Conservation (phyloP, 805 yeast genomes). For the Maudiozyma turicensis region DNA sequence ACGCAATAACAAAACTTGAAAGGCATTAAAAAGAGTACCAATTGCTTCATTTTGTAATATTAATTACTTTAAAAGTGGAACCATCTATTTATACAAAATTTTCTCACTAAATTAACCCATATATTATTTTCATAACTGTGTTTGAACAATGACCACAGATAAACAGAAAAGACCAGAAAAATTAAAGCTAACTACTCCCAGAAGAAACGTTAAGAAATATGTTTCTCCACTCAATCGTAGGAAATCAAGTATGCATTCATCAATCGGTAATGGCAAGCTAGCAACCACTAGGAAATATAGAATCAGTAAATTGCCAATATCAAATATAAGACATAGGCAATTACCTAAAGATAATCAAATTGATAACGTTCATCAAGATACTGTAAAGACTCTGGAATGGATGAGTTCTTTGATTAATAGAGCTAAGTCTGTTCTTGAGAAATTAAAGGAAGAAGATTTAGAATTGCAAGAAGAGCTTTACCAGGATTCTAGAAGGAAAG, state of each 20-base stretch:
- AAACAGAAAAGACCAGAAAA: background rate
- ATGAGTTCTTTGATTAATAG: constrained; percentile 15
- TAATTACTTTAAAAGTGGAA: no score
- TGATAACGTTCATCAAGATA: constrained; percentile 3
- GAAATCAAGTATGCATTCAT: background rate
- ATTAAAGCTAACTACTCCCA: constrained; percentile 12
- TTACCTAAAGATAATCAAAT: background rate
- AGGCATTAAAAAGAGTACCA: no score
- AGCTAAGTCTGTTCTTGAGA: constrained; percentile 16
- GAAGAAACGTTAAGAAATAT: constrained; percentile 14
- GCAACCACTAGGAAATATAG: background rate
- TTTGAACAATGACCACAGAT: background rate
- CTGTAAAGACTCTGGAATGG: constrained; percentile 13
- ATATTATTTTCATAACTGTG: background rate
- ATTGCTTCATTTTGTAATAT: no score
- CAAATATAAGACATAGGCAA: background rate
- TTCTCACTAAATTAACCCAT: no score
- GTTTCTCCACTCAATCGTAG: constrained; percentile 4
- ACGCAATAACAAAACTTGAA: no score
- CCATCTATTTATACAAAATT: no score
- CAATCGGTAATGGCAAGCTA: background rate
- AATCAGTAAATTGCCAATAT: background rate
- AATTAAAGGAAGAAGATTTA: constrained; percentile 8
- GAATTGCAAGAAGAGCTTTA: constrained; percentile 1
- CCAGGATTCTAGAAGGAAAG: constrained; percentile 2